Evolutionary conservation across 495 filamentous ascomycete species (phyloP).

Genomic region (Parathielavia appendiculata): DNA sequence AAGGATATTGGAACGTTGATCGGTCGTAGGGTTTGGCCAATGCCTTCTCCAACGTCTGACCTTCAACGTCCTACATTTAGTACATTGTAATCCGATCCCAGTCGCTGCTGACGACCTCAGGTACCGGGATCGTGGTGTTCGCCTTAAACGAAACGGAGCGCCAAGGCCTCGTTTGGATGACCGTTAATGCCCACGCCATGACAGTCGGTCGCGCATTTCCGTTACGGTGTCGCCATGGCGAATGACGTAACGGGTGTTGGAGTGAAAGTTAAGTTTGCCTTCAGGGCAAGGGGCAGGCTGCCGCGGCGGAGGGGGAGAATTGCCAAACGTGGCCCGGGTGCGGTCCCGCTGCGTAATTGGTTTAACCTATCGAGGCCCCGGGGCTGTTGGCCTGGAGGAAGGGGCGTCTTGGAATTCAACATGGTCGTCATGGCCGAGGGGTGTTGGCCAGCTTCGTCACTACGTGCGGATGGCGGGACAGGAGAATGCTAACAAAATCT

Average conservation of each 20-base stretch:
- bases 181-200: background rate
- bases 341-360: background rate
- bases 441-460: background rate
- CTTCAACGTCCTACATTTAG: conserved; percentile 31
- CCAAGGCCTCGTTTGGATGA: background rate
- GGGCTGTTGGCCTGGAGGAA: background rate
- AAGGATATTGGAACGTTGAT: conserved; percentile 8
- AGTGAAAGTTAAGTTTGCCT: background rate
- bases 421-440: background rate
- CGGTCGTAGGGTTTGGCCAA: conserved; percentile 19
- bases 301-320: background rate
- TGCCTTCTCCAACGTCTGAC: conserved; percentile 23
- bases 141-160: background rate
- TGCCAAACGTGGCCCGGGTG: background rate
- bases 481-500: background rate
- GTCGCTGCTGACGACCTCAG: conserved; percentile 20
- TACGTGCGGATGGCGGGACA: background rate
- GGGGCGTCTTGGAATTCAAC: background rate
- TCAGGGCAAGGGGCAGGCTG: background rate
- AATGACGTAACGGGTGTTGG: background rate
- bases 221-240: background rate
- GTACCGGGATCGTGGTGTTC: conserved; percentile 22
- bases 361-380: background rate
- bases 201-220: background rate
- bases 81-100: conserved; percentile 34